A percentile compares a stretch with the other conserved stretches of the same genome.
Evolutionary conservation across 768 basidiomycete species (phyloP).

Genomic region (Kwoniella mangroviensis): DNA sequence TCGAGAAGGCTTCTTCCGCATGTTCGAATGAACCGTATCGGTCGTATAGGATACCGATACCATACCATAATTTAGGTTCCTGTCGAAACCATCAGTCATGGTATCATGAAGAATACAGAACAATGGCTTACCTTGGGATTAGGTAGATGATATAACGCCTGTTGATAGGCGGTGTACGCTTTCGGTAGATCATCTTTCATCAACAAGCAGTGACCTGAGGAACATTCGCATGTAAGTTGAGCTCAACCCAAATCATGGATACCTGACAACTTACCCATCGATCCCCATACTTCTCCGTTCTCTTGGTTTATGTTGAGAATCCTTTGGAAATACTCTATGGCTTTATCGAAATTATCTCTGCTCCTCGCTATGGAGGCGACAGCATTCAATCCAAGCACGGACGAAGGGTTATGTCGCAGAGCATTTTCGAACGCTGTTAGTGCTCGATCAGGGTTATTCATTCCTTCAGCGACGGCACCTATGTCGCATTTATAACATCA

Average conservation of each 20-base stretch:
- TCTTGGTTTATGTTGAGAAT: constrained; percentile 88
- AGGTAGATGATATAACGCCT: constrained; percentile 91
- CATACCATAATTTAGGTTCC: constrained; percentile 99
- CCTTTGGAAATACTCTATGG: constrained; percentile 94
- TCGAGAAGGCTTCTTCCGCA: constrained; percentile 97
- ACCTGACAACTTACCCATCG: constrained; percentile 67
- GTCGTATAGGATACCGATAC: constrained; percentile 98
- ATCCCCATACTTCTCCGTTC: constrained; percentile 98
- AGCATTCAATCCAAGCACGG: constrained; percentile 85
- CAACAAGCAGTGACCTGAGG: constrained; percentile 87
- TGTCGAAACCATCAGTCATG: constrained; percentile 61
- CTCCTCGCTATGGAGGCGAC: constrained; percentile 95
- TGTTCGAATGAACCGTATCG: constrained; percentile 98
- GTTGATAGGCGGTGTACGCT: constrained; percentile 97
- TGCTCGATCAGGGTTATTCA: constrained; percentile 88
- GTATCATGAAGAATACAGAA: background rate
- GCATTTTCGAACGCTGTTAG: constrained; percentile 92
- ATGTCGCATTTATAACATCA: constrained; percentile 23
- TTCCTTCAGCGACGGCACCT: constrained; percentile 95
- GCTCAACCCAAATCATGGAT: background rate
- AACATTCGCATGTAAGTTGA: background rate
- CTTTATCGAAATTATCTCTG: constrained; percentile 97
- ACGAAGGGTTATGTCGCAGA: constrained; percentile 90
- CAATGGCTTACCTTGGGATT: constrained; percentile 78
- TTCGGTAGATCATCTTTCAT: constrained; percentile 99